These are phyloP conservation scores for Lichina pygmaea DNA, from an alignment of 495 filamentous ascomycete genomes.

Conservation along the genomic window DNA sequence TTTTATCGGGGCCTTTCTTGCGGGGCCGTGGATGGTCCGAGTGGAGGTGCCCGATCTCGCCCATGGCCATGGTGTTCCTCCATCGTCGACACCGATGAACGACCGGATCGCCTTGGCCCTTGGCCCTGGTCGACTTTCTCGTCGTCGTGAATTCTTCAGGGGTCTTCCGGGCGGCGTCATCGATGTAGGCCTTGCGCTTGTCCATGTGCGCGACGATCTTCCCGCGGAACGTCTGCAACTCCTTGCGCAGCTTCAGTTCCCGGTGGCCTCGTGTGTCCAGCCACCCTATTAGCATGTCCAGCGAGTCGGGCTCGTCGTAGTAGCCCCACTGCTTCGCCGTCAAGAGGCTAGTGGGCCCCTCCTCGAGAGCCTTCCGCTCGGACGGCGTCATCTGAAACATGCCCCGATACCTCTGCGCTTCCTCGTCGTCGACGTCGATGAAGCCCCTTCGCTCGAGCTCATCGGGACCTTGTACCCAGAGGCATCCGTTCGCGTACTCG, in stretches of 20 bases:
- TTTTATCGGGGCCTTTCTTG: slow-evolving; percentile 14
- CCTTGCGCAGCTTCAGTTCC: slow-evolving; percentile 63
- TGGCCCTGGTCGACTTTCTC: slow-evolving; percentile 51
- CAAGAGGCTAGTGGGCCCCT: slow-evolving; percentile 53
- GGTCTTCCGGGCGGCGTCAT: slow-evolving; percentile 20
- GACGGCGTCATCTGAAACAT: slow-evolving; percentile 56
- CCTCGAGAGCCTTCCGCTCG: slow-evolving; percentile 66
- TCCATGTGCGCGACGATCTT: slow-evolving; percentile 61
- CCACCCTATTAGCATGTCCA: slow-evolving; percentile 66
- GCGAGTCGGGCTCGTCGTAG: slow-evolving; percentile 47
- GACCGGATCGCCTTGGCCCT: slow-evolving; percentile 29
- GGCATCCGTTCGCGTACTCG: slow-evolving; percentile 71
- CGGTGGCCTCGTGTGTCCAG: slow-evolving; percentile 61
- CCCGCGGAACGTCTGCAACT: slow-evolving; percentile 49
- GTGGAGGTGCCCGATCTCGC: slow-evolving; percentile 60
- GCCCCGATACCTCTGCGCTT: slow-evolving; percentile 28
- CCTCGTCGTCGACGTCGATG: slow-evolving; percentile 46
- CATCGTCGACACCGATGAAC: slow-evolving; percentile 53
- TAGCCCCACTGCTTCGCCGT: slow-evolving; percentile 74
- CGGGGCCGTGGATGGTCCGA: slow-evolving; percentile 43
- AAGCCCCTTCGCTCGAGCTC: slow-evolving; percentile 66
- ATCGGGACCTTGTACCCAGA: slow-evolving; percentile 93
- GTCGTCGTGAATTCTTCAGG: slow-evolving; percentile 21
- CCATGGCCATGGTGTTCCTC: slow-evolving; percentile 52
- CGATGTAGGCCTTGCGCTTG: slow-evolving; percentile 43